Conservation (phyloP, 2,329 filamentous ascomycete species). For the Colletotrichum viniferum region DNA sequence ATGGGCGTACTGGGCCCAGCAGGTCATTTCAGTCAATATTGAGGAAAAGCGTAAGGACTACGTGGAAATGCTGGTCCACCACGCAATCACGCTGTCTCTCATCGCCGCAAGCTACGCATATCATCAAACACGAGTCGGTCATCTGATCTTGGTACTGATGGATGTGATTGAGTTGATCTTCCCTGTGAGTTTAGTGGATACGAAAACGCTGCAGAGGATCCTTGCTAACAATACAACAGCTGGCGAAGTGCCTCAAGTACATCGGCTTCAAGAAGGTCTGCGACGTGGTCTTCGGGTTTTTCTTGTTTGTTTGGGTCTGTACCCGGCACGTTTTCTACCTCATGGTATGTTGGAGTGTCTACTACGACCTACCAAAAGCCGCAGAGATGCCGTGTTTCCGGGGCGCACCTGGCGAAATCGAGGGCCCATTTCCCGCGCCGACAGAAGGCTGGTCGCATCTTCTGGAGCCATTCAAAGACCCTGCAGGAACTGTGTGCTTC, state of each 20-base stretch:
- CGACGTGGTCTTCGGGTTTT: neutral
- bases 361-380: neutral
- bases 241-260: neutral
- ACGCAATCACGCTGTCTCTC: neutral
- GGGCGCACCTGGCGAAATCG: neutral
- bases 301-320: neutral
- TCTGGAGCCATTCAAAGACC: neutral
- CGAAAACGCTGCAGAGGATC: neutral
- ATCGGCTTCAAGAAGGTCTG: neutral
- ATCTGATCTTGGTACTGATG: neutral
- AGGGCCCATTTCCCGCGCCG: neutral
- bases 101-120: neutral
- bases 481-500: neutral
- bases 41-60: neutral
- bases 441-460: neutral
- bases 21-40: slow-evolving; percentile 2
- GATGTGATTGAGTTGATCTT: neutral
- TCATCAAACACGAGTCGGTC: neutral
- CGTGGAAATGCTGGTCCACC: neutral
- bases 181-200: neutral
- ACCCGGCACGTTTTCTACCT: neutral
- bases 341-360: neutral
- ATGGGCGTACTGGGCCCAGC: slow-evolving; percentile 6
- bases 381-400: neutral
- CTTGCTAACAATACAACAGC: neutral